Evolutionary conservation across 768 basidiomycete genomes (phyloP).

Genomic region (Amanita brunnescens): DNA sequence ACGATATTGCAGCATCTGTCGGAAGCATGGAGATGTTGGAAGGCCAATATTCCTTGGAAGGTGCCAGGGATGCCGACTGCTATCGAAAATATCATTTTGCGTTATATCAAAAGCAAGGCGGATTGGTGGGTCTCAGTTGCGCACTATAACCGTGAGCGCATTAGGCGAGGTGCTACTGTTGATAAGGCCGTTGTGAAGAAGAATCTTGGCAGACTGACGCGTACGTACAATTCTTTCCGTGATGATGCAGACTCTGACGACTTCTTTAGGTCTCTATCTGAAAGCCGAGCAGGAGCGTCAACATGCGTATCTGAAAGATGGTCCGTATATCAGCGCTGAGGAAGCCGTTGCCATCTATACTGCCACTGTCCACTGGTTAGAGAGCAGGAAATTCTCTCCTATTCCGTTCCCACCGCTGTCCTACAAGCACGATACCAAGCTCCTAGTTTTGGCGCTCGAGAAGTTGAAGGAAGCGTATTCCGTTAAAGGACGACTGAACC

Average conservation of each 20-base stretch:
- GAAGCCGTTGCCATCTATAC: slow-evolving; percentile 99
- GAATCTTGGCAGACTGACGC: slow-evolving; percentile 95
- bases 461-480: slow-evolving; percentile 99
- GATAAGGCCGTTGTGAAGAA: slow-evolving; percentile 99
- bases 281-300: slow-evolving; percentile 99
- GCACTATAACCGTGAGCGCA: slow-evolving; percentile 97
- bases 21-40: slow-evolving; percentile 98
- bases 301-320: slow-evolving; percentile 98
- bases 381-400: slow-evolving; percentile 94
- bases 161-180: slow-evolving; percentile 91
- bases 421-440: slow-evolving; percentile 98
- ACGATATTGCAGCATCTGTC: slow-evolving; percentile 97
- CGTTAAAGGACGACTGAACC: slow-evolving; percentile 92
- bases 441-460: slow-evolving; percentile 92
- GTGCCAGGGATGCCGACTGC: slow-evolving; percentile 99
- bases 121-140: slow-evolving; percentile 99
- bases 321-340: slow-evolving; percentile 97
- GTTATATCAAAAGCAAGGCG: slow-evolving; percentile 98
- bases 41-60: slow-evolving; percentile 98
- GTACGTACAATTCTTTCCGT: slow-evolving; percentile 31
- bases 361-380: slow-evolving; percentile 97
- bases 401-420: slow-evolving; percentile 99
- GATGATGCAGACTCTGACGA: slow-evolving; percentile 6
- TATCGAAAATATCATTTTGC: slow-evolving; percentile 97
- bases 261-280: slow-evolving; percentile 64